Evolutionary conservation across 257 asterid genomes (phyloP).

Genomic region (Cynanchum wilfordii): DNA sequence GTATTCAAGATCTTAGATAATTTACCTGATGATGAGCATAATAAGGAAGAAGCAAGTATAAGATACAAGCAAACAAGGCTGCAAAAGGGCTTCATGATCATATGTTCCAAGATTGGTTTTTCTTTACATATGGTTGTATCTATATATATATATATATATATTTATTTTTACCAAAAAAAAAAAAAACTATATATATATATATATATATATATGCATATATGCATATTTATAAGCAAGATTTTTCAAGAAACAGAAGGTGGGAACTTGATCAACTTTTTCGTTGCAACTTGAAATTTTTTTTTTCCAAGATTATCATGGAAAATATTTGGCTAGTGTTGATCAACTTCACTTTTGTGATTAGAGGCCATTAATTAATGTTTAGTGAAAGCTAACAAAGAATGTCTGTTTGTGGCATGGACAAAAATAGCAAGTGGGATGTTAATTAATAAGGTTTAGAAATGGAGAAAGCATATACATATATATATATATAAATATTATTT

Average conservation of each 20-base stretch:
- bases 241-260: not conserved
- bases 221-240: not conserved
- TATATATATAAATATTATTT: too few species aligned
- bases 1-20: not conserved
- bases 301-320: not conserved
- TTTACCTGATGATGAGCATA: slow-evolving; percentile 3
- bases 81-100: not conserved
- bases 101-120: not conserved
- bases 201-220: too few species aligned
- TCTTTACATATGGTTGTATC: not conserved
- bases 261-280: not conserved
- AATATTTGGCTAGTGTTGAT: not conserved
- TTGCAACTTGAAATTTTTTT: not conserved
- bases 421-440: too few species aligned
- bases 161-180: too few species aligned
- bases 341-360: not conserved
- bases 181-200: too few species aligned
- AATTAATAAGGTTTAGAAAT: too few species aligned
- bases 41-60: not conserved
- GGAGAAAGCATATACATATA: too few species aligned
- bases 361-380: not conserved
- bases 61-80: not conserved
- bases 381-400: too few species aligned
- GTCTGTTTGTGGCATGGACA: too few species aligned
- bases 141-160: too few species aligned